Base-by-base conservation (phyloP, 1,284 basidiomycete species). In the Schizophyllum amplum region DNA sequence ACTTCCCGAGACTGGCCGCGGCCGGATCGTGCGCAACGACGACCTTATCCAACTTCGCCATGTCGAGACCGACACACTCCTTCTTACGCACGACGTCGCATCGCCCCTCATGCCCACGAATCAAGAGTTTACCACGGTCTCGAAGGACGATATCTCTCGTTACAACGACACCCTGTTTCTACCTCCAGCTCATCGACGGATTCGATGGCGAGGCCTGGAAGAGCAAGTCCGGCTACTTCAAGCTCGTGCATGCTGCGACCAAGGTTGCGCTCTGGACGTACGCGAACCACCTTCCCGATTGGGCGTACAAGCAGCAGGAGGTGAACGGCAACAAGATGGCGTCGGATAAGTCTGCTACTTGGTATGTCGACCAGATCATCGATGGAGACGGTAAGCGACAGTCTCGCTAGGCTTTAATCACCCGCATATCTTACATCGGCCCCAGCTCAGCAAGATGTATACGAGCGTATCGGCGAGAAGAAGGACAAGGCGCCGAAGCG, bases 301-400 rank as follows among this genome's bases (percentile, higher is more conserved):
- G 97, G 97, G 97, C 86, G 0, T 95, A 87, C 77, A 90, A 89
- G 66, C 97, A 99, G 71, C 94, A 98, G 67, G 97, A 99, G 68
- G 84, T 99, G 63, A 99, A 99, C 67, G 97, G 97, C 0, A 95
- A 98, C 77, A 99, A 98, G 79, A 94, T 92, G 59, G 77, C 87
- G 4, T 72, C 79, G 22, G 97, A 98, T 61, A 87, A 85, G 68
- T 85, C 84, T 11, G 87, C 90, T 1, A 81, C 85, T 22, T 99
- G 97, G 97, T 90, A 82, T 69, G 87, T 91, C 15, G 87, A 97
- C 63, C 84, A 92, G 47, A 87, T 99, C 56, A 71, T 93, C 15
- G 75, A 77, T 13, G 86, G 84, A 59, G 87, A 86, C 60, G 74
- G 90, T 91, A 62, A 69, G 85, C 72, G 24, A 21, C 46, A 57